Evolutionary conservation across 2,329 filamentous ascomycete species (phyloP).

Genomic region (Trichoderma koningii): DNA sequence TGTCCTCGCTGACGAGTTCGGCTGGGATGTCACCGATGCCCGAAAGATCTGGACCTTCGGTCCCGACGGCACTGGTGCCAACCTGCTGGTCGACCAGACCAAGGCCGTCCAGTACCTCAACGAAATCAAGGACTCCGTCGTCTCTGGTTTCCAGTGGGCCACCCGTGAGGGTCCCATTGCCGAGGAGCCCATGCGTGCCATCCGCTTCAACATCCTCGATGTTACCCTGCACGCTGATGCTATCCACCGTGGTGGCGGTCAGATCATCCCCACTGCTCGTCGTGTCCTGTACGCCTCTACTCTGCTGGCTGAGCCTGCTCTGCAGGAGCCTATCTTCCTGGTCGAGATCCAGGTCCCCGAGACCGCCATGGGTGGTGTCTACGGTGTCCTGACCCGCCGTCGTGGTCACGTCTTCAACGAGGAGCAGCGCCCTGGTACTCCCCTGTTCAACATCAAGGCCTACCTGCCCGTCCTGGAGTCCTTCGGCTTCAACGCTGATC

Average conservation of each 20-base stretch:
- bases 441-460: constrained; percentile 98
- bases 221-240: constrained; percentile 99
- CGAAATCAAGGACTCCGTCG: constrained; percentile 99
- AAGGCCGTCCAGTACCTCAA: constrained; percentile 99
- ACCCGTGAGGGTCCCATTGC: constrained; percentile 95
- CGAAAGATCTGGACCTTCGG: constrained; percentile 99
- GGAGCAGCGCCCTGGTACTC: constrained; percentile 97
- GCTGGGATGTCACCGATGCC: constrained; percentile 99
- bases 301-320: constrained; percentile 85
- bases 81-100: constrained; percentile 98
- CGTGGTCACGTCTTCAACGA: constrained; percentile 99
- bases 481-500: constrained; percentile 98
- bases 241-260: constrained; percentile 98
- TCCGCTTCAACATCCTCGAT: constrained; percentile 99
- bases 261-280: constrained; percentile 96
- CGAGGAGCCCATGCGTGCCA: constrained; percentile 95
- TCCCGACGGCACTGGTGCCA: constrained; percentile 95
- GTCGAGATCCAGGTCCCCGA: constrained; percentile 99
- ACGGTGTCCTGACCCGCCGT: constrained; percentile 95
- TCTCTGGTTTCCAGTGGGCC: constrained; percentile 99
- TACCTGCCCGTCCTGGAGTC: constrained; percentile 97
- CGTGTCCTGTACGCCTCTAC: constrained; percentile 94
- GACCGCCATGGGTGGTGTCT: constrained; percentile 99
- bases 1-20: constrained; percentile 92
- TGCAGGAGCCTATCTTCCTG: constrained; percentile 97